Evolutionary conservation across 495 filamentous ascomycete genomes (phyloP).

Genomic region (Neurospora sp.): DNA sequence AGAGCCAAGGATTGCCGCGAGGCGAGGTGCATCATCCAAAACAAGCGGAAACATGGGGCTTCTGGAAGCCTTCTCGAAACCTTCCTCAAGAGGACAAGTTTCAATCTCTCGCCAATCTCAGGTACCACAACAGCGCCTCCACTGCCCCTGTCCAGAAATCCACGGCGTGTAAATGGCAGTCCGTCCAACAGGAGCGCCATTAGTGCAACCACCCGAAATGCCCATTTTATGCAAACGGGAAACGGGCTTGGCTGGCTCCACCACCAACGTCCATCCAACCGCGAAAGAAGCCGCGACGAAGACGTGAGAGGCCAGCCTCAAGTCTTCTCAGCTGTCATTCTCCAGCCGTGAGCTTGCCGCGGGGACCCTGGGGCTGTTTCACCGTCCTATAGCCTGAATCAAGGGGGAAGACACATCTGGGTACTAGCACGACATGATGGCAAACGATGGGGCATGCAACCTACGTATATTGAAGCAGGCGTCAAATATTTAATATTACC

Average conservation of each 20-base stretch:
- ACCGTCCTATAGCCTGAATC: neutral
- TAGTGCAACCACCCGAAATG: neutral
- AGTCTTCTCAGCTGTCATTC: neutral
- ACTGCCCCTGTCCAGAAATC: neutral
- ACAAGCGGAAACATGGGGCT: neutral
- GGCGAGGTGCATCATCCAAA: neutral
- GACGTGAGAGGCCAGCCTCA: neutral
- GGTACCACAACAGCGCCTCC: neutral
- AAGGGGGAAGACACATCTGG: neutral
- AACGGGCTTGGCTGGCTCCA: neutral
- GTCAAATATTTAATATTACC: neutral
- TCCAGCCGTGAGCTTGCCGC: neutral
- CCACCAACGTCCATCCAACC: neutral
- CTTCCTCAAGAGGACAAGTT: neutral
- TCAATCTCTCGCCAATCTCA: neutral
- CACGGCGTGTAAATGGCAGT: neutral
- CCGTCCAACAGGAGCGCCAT: neutral
- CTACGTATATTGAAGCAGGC: neutral
- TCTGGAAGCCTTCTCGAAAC: neutral
- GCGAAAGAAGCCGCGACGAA: neutral
- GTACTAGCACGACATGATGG: neutral
- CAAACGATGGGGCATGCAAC: neutral
- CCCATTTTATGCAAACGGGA: neutral
- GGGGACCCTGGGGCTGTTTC: neutral
- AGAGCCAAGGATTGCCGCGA: neutral